Percentiles rank a stretch among this genome's conserved stretches.
Conservation (phyloP, 164 flowering plant species). For the Dillenia suffruticosa region DNA sequence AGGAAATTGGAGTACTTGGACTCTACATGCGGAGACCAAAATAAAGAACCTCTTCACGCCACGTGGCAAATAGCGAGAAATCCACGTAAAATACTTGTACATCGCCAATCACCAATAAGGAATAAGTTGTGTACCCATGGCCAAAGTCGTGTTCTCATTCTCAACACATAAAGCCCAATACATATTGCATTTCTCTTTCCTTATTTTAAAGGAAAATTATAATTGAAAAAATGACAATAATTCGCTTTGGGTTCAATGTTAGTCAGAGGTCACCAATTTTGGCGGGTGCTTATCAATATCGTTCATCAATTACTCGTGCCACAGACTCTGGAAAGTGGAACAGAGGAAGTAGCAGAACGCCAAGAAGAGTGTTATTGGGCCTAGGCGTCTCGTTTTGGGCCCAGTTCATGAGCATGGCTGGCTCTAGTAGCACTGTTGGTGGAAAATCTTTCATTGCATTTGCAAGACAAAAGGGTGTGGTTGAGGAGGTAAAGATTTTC, state of each 20-base stretch:
- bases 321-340: conserved; percentile 3
- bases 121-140: too few species aligned
- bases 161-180: too few species aligned
- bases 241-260: background rate
- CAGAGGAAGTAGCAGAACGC: conserved; percentile 5
- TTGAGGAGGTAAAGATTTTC: conserved; percentile 47
- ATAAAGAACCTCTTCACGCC: too few species aligned
- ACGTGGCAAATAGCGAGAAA: too few species aligned
- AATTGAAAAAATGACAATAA: too few species aligned
- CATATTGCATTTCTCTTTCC: too few species aligned
- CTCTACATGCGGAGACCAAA: too few species aligned
- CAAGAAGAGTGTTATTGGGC: conserved; percentile 56
- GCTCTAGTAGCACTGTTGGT: conserved; percentile 19
- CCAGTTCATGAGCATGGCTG: conserved; percentile 49
- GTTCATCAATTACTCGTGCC: background rate
- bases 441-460: conserved; percentile 55
- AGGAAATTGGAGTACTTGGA: too few species aligned
- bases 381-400: conserved; percentile 49
- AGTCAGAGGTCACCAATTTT: conserved; percentile 3
- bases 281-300: background rate
- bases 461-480: conserved; percentile 42
- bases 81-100: too few species aligned
- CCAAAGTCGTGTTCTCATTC: too few species aligned
- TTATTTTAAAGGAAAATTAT: too few species aligned
- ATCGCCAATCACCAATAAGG: too few species aligned